These are phyloP conservation scores for Cystobasidium pallidum DNA, from an alignment of 1,284 basidiomycete species.

Conservation along the genomic window DNA sequence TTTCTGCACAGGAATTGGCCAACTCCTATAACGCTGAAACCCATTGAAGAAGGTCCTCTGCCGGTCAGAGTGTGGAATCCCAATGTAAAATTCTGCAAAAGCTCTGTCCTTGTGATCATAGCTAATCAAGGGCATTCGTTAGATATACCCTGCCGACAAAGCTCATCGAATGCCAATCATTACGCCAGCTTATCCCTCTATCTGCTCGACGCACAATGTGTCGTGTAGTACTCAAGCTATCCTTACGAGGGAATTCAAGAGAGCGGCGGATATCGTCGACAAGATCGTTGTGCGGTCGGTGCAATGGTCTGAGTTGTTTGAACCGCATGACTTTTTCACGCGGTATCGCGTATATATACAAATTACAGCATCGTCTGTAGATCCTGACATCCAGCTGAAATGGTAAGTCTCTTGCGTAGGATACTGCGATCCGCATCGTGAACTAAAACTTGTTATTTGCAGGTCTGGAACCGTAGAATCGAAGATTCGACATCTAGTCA, in stretches of 20 bases:
- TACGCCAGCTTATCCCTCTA: conserved; percentile 98
- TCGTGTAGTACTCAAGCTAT: conserved; percentile 93
- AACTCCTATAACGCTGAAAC: conserved; percentile 91
- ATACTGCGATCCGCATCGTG: not conserved
- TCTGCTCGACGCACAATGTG: conserved; percentile 99
- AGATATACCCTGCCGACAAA: conserved; percentile 91
- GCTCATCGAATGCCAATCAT: conserved; percentile 99
- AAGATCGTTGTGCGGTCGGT: conserved; percentile 81
- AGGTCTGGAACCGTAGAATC: conserved; percentile 98
- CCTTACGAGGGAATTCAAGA: conserved; percentile 94
- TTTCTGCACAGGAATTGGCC: conserved; percentile 83
- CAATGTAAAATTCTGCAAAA: conserved; percentile 64
- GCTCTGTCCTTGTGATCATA: not conserved
- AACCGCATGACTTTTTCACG: conserved; percentile 94
- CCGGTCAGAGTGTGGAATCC: conserved; percentile 98
- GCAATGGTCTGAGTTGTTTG: conserved; percentile 89
- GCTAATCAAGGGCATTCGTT: not conserved
- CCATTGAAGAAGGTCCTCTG: conserved; percentile 88
- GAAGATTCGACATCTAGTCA: conserved; percentile 88
- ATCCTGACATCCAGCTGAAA: conserved; percentile 84
- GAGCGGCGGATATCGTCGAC: conserved; percentile 93
- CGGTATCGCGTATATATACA: conserved; percentile 98
- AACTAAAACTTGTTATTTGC: not conserved
- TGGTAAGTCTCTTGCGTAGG: conserved; percentile 67
- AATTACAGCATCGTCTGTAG: conserved; percentile 85